phyloP scores from a whole-genome alignment of 1,139 yeast genomes.

The Saccharomyces uvarum region DNA sequence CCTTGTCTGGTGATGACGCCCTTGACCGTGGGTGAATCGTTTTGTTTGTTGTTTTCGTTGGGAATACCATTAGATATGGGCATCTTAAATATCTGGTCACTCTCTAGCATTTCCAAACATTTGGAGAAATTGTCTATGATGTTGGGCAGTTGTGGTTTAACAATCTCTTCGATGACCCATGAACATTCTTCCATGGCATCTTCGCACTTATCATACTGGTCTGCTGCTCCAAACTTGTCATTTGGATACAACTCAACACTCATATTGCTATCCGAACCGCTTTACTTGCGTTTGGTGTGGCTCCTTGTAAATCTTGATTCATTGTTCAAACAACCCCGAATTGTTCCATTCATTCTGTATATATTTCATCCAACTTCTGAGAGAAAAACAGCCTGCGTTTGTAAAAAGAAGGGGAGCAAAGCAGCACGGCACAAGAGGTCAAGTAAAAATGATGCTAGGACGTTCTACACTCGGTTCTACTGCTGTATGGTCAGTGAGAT shows the following conservation, averaged over 20 bases:
- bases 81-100: constrained; percentile 28
- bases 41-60: constrained; percentile 11
- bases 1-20: constrained; percentile 29
- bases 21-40: constrained; percentile 18
- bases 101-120: constrained; percentile 31
- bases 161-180: constrained; percentile 34
- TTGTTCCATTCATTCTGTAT: not conserved
- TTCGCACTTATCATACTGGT: constrained; percentile 8
- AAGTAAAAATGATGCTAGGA: not conserved
- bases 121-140: constrained; percentile 33
- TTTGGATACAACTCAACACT: constrained; percentile 28
- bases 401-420: not conserved
- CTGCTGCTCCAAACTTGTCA: constrained; percentile 16
- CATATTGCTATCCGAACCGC: constrained; percentile 13
- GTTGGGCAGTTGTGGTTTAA: constrained; percentile 34
- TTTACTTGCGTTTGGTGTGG: not conserved
- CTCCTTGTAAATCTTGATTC: not conserved
- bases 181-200: constrained; percentile 19
- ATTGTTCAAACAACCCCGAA: not conserved
- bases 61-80: constrained; percentile 25
- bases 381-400: not conserved
- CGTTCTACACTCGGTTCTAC: not conserved
- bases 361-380: not conserved
- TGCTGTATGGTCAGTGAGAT: not conserved
- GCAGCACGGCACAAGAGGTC: not conserved